Base-by-base conservation (phyloP, 306 rosid species). In the Dalbergia cultrata region DNA sequence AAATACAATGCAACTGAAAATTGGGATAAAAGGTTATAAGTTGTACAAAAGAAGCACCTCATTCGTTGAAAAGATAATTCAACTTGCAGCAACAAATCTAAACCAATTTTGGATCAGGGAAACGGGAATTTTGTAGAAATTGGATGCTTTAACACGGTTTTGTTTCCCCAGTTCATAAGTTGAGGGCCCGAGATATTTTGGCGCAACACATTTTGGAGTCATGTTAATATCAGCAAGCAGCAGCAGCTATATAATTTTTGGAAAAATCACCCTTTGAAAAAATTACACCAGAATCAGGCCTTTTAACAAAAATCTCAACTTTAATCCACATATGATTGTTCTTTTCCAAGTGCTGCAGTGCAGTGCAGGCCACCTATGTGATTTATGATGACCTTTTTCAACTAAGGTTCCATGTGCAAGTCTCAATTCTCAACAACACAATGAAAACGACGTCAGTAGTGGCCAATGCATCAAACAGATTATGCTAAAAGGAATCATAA, bases 251-350 rank as follows among this genome's bases (percentile, higher is more conserved):
- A 56, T 18, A 11, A 17, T 69, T 13, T 13, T 16, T 26, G 14
- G 17, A n/a, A 70, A 59, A 45, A 31, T 17, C 35, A 67, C 43
- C 21, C 67, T 66, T 75, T 7, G 11, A 10, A 57, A 41, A 39
- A 0, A 14, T 16, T 21, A 67, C 56, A 41, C 26, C 19, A 67
- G 43, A 78, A 33, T 53, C 12, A 35, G 54, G 66, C 49, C 34
- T 34, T 34, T 62, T 5, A 45, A 37, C 47, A 70, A 65, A 57
- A 81, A 74, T 26, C 13, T 18, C 53, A 54, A 14, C 35, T 77
- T n/a, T 74, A 80, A 17, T 41, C 62, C 50, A 26, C 17, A 26
- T 2, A n/a, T 21, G 39, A 49, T 72, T 12, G 26, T 13, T 72
- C 17, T 70, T 47, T 74, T 6, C 13, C 31, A 26, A 26, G 31